Base-by-base conservation (phyloP, 441 rosid species). In the Bruguiera hainesii region DNA sequence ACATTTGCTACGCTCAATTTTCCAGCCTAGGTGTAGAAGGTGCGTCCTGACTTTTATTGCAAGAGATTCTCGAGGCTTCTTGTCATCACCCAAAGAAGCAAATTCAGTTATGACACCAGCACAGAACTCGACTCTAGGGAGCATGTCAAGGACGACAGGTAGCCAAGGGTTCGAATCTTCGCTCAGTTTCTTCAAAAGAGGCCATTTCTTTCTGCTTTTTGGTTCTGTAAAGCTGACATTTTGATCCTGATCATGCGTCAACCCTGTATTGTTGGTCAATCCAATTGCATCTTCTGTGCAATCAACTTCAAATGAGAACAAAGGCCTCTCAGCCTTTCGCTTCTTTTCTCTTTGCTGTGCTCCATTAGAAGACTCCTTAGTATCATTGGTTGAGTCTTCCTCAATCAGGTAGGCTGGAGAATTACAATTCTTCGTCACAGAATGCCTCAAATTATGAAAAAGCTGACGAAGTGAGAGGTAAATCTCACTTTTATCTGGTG, bases 11-110 rank as follows among this genome's bases (percentile, higher is more conserved):
- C 64, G 57, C 39, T 78, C 71, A 39, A 78, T 69, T 53, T 52
- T 78, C 82, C 82, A 72, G 6, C 76, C 76, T 55, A 72, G 33
- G 26, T 53, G 51, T 48, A 28, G 23, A 30, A 75, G 76, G 50
- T 75, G 75, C n/a, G 46, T 59, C 75, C 74, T 57, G 19, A 75
- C 72, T 2, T 39, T 42, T 3, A 15, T n/a, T 15, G 57, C 59
- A 3, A 68, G 49, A 49, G 52, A 23, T 7, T 62, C 50, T 16
- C 56, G 7, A 19, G 76, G 72, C 46, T 53, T 33, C 46, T 57
- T 58, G 56, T 63, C 18, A 18, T 26, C 10, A 1, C 49, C 20
- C 7, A 42, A 39, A 3, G 31, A 3, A 0, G 55, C 64, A 55
- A 64, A 73, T 15, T 57, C 46, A 2, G 61, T 53, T 9, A 62